A percentile compares a stretch with the other conserved stretches of the same genome.
These are phyloP conservation scores for Knufia fluminis DNA, from an alignment of 2,329 filamentous ascomycete genomes.

Conservation along the genomic window DNA sequence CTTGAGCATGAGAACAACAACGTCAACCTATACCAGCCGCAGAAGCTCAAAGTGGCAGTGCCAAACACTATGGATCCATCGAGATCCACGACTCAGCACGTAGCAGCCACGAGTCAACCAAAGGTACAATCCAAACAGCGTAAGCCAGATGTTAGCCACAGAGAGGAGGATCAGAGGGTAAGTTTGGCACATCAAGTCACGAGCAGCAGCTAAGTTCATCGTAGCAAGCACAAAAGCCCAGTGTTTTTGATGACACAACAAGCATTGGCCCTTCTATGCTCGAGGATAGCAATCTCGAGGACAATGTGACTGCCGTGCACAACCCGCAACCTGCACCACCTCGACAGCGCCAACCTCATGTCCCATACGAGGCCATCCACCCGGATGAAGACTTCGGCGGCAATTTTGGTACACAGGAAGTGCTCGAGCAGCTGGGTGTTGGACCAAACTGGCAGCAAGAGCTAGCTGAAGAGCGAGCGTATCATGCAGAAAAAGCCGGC, in stretches of 20 bases:
- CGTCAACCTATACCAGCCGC: no score
- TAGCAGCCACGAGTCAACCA: not conserved
- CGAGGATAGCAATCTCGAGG: conserved; percentile 15
- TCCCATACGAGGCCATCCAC: not conserved
- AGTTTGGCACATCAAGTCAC: not conserved
- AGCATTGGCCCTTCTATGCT: conserved; percentile 13
- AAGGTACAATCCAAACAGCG: not conserved
- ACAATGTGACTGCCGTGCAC: conserved; percentile 6
- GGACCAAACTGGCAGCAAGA: not conserved
- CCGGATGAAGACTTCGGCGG: not conserved
- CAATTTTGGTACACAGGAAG: not conserved
- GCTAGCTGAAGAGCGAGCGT: not conserved
- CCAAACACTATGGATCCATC: conserved; percentile 8
- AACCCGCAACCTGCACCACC: not conserved
- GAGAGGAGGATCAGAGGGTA: not conserved
- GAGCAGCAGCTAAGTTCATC: conserved; percentile 3
- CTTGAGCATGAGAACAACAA: no score
- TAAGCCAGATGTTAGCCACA: not conserved
- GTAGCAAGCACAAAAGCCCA: not conserved
- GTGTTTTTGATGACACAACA: conserved; percentile 18
- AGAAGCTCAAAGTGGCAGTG: conserved; percentile 15
- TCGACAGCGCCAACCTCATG: not conserved
- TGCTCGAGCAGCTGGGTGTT: not conserved
- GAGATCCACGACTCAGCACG: conserved; percentile 6
- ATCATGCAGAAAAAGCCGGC: not conserved